Evolutionary conservation across 2,329 filamentous ascomycete species (phyloP).

Genomic region (Talaromyces sp.): DNA sequence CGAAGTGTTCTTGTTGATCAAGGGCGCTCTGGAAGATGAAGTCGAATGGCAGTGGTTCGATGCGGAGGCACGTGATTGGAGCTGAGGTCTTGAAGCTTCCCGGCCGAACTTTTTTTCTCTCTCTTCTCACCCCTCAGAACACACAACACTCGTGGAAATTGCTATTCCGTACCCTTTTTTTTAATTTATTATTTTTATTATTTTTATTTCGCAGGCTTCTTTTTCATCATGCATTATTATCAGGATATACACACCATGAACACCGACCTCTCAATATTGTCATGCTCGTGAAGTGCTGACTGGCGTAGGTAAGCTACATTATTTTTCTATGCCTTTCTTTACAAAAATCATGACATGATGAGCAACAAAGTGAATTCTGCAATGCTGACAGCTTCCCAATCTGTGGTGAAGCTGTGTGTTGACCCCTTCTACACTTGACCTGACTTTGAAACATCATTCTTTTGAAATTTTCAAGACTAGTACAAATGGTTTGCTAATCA

Average conservation of each 20-base stretch:
- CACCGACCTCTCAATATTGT: not conserved
- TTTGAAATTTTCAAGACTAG: not conserved
- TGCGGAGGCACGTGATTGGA: conserved; percentile 9
- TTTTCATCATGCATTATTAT: not conserved
- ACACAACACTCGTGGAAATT: not conserved
- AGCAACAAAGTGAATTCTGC: conserved; percentile 42
- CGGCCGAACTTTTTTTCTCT: not conserved
- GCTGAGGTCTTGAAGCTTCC: conserved; percentile 9
- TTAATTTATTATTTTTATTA: not conserved
- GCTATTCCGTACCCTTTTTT: too few relatives aligned
- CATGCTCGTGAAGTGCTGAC: not conserved
- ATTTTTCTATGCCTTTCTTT: conserved; percentile 11
- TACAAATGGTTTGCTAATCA: not conserved
- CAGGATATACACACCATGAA: not conserved
- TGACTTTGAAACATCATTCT: conserved; percentile 21
- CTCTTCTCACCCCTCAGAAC: not conserved
- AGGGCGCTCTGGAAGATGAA: not conserved
- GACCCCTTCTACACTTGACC: conserved; percentile 46
- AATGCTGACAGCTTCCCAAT: conserved; percentile 40
- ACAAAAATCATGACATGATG: conserved; percentile 25
- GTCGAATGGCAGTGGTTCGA: conserved; percentile 1
- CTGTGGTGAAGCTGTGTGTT: conserved; percentile 39
- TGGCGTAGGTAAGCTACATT: conserved; percentile 5
- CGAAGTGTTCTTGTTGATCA: not conserved
- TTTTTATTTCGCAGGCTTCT: not conserved